These are phyloP conservation scores for Plectosphaerella cucumerina DNA, from an alignment of 2,329 filamentous ascomycete species.

Conservation along the genomic window DNA sequence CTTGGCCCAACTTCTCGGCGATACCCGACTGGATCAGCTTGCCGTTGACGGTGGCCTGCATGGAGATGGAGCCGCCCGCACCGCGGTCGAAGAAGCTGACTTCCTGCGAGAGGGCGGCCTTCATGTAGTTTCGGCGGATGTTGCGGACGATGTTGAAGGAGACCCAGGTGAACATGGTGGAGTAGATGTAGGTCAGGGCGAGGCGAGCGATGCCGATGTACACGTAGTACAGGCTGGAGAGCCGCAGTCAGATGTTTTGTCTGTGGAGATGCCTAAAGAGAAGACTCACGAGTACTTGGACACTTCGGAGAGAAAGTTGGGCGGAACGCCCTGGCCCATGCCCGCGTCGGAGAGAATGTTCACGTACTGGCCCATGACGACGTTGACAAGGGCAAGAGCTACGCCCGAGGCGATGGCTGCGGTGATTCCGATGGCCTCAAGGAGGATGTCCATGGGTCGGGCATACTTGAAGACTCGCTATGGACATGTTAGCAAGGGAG, in stretches of 20 bases:
- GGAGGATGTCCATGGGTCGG: conserved; percentile 13
- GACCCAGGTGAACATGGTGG: conserved; percentile 39
- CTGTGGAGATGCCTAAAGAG: neutral
- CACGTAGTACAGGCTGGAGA: conserved; percentile 18
- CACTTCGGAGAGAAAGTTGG: conserved; percentile 14
- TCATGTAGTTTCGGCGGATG: conserved; percentile 42
- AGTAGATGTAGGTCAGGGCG: conserved; percentile 24
- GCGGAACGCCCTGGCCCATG: conserved; percentile 6
- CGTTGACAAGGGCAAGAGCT: conserved; percentile 21
- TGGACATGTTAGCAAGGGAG: neutral
- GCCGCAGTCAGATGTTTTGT: neutral
- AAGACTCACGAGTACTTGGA: conserved; percentile 2
- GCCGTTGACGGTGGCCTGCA: conserved; percentile 6
- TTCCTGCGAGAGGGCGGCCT: conserved; percentile 44
- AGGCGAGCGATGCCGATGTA: conserved; percentile 19
- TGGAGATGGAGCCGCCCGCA: conserved; percentile 3
- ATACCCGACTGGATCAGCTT: conserved; percentile 5
- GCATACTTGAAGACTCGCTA: conserved; percentile 21
- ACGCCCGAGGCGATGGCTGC: conserved; percentile 21
- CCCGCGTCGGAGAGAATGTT: conserved; percentile 16
- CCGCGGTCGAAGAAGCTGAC: conserved; percentile 43
- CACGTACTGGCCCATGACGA: conserved; percentile 22
- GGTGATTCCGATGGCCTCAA: conserved; percentile 16
- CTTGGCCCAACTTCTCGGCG: conserved; percentile 4
- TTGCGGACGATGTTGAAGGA: conserved; percentile 45